Evolutionary conservation across 2,329 filamentous ascomycete species (phyloP).

Genomic region (Sporothrix humicola): DNA sequence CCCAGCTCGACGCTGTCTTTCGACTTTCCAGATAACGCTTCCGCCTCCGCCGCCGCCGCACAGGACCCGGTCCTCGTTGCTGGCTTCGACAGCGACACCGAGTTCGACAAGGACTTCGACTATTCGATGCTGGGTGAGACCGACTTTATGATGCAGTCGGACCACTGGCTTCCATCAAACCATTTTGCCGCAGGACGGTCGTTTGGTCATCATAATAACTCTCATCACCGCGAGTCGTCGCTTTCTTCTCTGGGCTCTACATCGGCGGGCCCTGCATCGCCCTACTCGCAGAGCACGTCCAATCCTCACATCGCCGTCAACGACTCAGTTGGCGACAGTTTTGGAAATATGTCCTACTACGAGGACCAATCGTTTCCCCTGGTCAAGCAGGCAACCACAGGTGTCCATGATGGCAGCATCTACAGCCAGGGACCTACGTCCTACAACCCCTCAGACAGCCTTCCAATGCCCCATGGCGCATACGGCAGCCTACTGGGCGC

Average conservation of each 20-base stretch:
- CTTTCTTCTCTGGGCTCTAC: conserved; percentile 65
- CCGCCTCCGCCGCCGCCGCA: conserved; percentile 42
- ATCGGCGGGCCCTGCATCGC: conserved; percentile 65
- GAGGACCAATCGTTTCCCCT: conserved; percentile 56
- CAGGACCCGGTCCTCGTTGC: conserved; percentile 37
- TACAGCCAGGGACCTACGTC: conserved; percentile 50
- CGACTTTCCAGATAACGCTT: conserved; percentile 46
- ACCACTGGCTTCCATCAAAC: conserved; percentile 49
- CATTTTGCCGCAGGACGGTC: conserved; percentile 48
- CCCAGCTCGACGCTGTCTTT: conserved; percentile 40
- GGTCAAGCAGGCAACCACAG: conserved; percentile 46
- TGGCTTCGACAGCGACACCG: conserved; percentile 41
- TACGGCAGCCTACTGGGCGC: conserved; percentile 51
- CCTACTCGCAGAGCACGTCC: conserved; percentile 60
- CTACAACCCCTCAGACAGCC: conserved; percentile 45
- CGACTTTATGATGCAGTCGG: conserved; percentile 48
- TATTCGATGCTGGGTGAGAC: conserved; percentile 38
- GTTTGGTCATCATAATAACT: conserved; percentile 44
- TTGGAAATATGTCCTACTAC: conserved; percentile 50
- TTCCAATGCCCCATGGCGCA: conserved; percentile 47
- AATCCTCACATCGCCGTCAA: conserved; percentile 64
- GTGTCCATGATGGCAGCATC: conserved; percentile 46
- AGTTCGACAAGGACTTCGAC: conserved; percentile 30
- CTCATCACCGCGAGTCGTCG: conserved; percentile 66
- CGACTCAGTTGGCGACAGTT: conserved; percentile 55